A percentile compares a stretch with the other conserved stretches of the same genome.
phyloP scores from a whole-genome alignment of 768 basidiomycete genomes.

The Lactarius sanguifluus region DNA sequence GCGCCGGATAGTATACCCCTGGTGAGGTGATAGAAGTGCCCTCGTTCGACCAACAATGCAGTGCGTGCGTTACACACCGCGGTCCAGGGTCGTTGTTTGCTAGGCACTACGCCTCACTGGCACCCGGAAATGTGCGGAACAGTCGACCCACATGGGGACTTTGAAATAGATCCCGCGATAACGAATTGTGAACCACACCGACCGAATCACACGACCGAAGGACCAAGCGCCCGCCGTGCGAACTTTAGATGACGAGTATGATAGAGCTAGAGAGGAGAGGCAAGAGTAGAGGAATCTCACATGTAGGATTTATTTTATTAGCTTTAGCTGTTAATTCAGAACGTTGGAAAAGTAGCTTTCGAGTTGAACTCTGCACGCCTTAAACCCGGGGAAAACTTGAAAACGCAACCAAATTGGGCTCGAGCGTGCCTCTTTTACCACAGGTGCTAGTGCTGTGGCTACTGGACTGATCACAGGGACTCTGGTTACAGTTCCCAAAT shows the following conservation, averaged over 20 bases:
- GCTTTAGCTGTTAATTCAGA: too few species aligned
- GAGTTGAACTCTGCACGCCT: not conserved
- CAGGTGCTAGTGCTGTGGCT: not conserved
- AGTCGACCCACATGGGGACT: not conserved
- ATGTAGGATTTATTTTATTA: too few species aligned
- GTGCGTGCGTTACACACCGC: too few species aligned
- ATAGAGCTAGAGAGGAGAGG: too few species aligned
- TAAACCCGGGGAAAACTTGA: not conserved
- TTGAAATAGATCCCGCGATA: not conserved
- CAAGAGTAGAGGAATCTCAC: too few species aligned
- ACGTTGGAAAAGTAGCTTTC: too few species aligned
- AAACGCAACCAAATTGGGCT: not conserved
- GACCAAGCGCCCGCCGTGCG: not conserved
- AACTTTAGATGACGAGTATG: not conserved
- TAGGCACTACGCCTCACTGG: too few species aligned
- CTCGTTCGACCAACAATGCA: too few species aligned
- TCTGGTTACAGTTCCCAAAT: too few species aligned
- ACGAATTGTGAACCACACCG: not conserved
- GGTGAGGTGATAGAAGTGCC: too few species aligned
- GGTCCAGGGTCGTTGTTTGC: too few species aligned
- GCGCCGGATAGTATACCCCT: too few species aligned
- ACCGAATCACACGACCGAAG: not conserved
- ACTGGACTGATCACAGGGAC: not conserved
- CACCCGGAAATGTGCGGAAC: not conserved
- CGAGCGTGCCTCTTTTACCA: not conserved